Evolutionary conservation across 495 filamentous ascomycete genomes (phyloP), one percentile per base, ranked within the genome.

Genomic region (Tuber calosporum): DNA sequence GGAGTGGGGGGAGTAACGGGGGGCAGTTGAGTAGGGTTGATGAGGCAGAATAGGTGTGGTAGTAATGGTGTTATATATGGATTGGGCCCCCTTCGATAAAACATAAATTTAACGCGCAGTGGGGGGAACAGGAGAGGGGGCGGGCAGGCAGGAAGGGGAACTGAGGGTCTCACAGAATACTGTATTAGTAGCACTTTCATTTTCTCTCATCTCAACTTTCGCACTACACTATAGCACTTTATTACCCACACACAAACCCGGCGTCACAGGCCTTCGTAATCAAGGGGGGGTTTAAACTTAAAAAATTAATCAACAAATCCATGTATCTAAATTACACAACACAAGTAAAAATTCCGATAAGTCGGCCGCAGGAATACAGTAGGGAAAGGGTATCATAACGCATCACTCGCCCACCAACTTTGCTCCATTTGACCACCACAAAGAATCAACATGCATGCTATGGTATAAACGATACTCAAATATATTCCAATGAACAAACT

Each of bases 21-120:
- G 45, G 45, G 37, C 83, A 93, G 91, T 82, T 89, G 93, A 72
- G 89, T 87, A 75, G 91, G 89, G 82, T 93, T 87, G 70, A 84
- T 88, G 40, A 95, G 94, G 83, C 93, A 91, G 83, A 77, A 42
- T 77, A 78, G 74, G 1, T 17, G 45, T 53, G 39, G 39, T 4
- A 22, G 22, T 53, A n/a, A 22, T 22, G 4, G 7, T 20, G 22
- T 53, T 53, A 48, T 7, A 48, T 7, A 53, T 53, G 45, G 45
- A 53, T 11, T 1, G 20, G 17, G 6, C 43, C 20, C 43, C 20
- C 8, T 26, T n/a, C 45, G 8, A 53, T 53, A 53, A 8, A 26
- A 6, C 45, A 53, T 53, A 53, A 53, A 53, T 53, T n/a, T 20
- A 26, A 53, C 22, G 5, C 8, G 45, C 19, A 53, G 22, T 1